Conservation (phyloP, 352 stramenopile genomes). For the Pythium apleroticum region DNA sequence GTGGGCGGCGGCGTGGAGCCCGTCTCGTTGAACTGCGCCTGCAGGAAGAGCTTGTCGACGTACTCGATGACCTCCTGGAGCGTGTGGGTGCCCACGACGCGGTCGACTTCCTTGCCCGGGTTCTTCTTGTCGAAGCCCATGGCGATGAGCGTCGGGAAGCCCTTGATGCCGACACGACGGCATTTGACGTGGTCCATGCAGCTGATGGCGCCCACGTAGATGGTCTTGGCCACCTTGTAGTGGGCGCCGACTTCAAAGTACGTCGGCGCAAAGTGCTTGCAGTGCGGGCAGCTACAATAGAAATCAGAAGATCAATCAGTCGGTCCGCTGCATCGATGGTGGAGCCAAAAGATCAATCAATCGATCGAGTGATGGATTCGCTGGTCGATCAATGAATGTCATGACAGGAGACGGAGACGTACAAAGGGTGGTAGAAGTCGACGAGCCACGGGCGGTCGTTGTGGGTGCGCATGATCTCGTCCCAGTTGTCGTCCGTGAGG, state of each 20-base stretch:
- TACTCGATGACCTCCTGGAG: constrained; percentile 77
- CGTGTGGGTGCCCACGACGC: constrained; percentile 79
- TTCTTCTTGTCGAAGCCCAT: constrained; percentile 80
- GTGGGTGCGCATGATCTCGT: constrained; percentile 56
- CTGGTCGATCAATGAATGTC: background rate
- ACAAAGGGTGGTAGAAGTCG: constrained; percentile 89
- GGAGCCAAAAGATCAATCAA: background rate
- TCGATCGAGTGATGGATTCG: background rate
- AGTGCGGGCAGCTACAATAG: constrained; percentile 67
- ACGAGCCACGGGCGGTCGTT: constrained; percentile 82
- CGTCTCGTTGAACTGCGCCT: constrained; percentile 70
- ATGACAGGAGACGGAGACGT: constrained; percentile 35
- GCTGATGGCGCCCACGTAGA: constrained; percentile 76
- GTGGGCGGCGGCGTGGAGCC: constrained; percentile 46
- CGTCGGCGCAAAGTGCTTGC: constrained; percentile 71
- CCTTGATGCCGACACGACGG: constrained; percentile 71
- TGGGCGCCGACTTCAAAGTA: constrained; percentile 67
- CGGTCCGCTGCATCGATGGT: background rate
- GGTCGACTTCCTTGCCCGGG: constrained; percentile 60
- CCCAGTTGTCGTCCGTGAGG: constrained; percentile 84
- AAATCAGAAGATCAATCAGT: constrained; percentile 18
- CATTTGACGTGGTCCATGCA: constrained; percentile 89
- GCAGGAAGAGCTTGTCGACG: constrained; percentile 54
- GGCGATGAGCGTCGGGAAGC: constrained; percentile 77
- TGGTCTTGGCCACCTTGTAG: constrained; percentile 65